Percentiles rank a stretch among this genome's conserved stretches.
phyloP scores from a whole-genome alignment of 139 green algal genomes.

The Chlorella sp. region DNA sequence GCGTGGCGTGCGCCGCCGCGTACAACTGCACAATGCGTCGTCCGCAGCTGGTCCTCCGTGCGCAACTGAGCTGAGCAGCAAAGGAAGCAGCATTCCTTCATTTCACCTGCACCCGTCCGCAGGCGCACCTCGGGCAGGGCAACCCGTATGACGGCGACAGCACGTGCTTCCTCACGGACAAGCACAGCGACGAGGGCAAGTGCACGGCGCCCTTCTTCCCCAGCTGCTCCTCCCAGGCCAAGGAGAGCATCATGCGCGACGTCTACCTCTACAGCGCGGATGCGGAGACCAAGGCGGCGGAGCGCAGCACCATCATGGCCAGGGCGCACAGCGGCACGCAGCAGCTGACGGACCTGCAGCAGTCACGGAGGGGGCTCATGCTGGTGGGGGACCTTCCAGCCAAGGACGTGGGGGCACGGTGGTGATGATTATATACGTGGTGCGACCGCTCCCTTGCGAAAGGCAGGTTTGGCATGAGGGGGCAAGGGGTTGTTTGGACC shows the following conservation, averaged over 20 bases:
- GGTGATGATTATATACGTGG: too few species aligned
- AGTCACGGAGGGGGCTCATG: not conserved
- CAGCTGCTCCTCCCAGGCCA: constrained; percentile 8
- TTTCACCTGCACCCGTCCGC: too few species aligned
- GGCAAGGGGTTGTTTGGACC: too few species aligned
- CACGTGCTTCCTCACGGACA: constrained; percentile 5
- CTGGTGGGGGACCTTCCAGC: not conserved
- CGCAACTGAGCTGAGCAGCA: too few species aligned
- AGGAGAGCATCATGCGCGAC: not conserved
- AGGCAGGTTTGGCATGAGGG: too few species aligned
- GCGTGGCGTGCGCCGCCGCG: not conserved
- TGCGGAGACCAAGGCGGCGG: not conserved
- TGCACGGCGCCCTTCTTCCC: too few species aligned
- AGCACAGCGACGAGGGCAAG: constrained; percentile 7
- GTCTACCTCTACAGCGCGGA: not conserved
- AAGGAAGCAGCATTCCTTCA: too few species aligned
- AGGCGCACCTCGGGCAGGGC: constrained; percentile 12
- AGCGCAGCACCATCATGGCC: not conserved
- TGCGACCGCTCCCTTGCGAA: too few species aligned
- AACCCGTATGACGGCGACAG: constrained; percentile 9
- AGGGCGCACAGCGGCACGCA: not conserved
- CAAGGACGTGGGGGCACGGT: too few species aligned
- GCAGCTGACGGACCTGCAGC: not conserved
- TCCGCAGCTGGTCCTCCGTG: too few species aligned
- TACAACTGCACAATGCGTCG: not conserved